A percentile compares a stretch with the other conserved stretches of the same genome.
Evolutionary conservation across 2,329 filamentous ascomycete species (phyloP).

Genomic region (Paraphaeosphaeria sporulosa): DNA sequence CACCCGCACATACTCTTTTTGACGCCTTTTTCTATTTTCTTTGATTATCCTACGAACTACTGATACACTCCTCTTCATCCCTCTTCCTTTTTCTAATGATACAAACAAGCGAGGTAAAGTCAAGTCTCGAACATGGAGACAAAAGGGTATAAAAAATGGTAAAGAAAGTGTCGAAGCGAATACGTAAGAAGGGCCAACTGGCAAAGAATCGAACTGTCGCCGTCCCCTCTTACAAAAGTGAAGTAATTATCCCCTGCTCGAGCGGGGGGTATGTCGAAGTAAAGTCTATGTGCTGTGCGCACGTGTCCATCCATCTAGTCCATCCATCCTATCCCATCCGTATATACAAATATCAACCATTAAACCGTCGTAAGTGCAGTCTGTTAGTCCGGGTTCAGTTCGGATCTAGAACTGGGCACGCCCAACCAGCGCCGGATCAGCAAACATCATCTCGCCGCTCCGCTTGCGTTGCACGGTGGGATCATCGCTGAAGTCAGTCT

Average conservation of each 20-base stretch:
- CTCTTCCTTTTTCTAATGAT: neutral
- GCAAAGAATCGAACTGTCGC: neutral
- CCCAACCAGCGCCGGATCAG: conserved; percentile 28
- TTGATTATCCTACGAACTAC: conserved; percentile 3
- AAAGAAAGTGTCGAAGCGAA: conserved; percentile 8
- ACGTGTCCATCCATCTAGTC: neutral
- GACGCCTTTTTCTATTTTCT: conserved; percentile 1
- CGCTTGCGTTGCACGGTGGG: conserved; percentile 25
- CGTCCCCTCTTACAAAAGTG: neutral
- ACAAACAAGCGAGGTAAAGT: neutral
- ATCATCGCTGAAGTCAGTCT: conserved; percentile 22
- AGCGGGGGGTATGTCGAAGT: neutral
- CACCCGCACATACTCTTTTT: neutral
- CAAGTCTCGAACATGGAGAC: neutral
- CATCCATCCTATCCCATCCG: neutral
- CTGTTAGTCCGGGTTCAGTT: neutral
- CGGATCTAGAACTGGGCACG: conserved; percentile 21
- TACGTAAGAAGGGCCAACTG: neutral
- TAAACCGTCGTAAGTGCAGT: conserved; percentile 11
- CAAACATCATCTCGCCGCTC: conserved; percentile 31
- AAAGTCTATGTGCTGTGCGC: conserved; percentile 8
- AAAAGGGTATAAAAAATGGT: conserved; percentile 8
- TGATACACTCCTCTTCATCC: neutral
- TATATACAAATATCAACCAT: conserved; percentile 14
- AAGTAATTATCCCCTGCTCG: conserved; percentile 6